These are phyloP conservation scores for Trichoderma virens DNA, from an alignment of 495 filamentous ascomycete genomes.

Conservation along the genomic window DNA sequence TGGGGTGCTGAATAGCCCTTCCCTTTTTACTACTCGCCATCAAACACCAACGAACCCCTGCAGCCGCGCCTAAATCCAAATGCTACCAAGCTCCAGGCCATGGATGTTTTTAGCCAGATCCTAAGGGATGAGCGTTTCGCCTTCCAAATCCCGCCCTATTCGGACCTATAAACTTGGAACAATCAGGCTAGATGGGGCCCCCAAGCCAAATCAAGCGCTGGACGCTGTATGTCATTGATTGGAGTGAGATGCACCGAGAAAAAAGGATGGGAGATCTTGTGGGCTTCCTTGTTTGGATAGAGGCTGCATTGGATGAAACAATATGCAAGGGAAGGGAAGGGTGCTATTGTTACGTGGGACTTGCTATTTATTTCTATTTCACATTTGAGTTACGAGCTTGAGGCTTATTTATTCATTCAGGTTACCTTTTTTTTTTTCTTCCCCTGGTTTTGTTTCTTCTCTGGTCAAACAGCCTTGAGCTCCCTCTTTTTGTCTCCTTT, in stretches of 20 bases:
- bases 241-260: background rate
- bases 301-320: background rate
- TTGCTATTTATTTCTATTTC: background rate
- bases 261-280: background rate
- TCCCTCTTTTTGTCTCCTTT: background rate
- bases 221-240: background rate
- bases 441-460: background rate
- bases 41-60: no score
- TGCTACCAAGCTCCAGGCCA: background rate
- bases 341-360: background rate
- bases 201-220: background rate
- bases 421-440: background rate
- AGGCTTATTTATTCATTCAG: background rate
- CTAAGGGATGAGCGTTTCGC: conserved; percentile 2
- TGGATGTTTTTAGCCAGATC: background rate
- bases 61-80: background rate
- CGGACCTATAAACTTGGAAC: background rate
- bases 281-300: background rate
- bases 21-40: no score
- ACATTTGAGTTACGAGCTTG: background rate
- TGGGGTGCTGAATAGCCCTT: no score
- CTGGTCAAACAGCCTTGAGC: background rate
- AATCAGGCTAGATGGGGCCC: background rate
- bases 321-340: background rate
- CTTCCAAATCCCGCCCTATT: background rate